Conservation (phyloP, 768 basidiomycete genomes). For the Coprinopsis cinerea region DNA sequence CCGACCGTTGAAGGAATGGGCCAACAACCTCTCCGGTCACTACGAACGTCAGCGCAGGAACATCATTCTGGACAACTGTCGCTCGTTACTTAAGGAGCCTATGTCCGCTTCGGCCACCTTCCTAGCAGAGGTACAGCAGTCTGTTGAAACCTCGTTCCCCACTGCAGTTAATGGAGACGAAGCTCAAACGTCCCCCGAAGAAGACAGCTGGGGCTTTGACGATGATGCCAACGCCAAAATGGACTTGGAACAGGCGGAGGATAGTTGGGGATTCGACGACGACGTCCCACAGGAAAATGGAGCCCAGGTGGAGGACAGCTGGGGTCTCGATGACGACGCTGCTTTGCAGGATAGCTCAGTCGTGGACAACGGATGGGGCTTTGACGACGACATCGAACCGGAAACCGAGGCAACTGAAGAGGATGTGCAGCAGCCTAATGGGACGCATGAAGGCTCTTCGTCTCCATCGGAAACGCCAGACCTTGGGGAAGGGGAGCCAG, state of each 20-base stretch:
- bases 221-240: slow-evolving; percentile 6
- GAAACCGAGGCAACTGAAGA: slow-evolving; percentile 6
- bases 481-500: slow-evolving; percentile 23
- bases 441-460: background rate
- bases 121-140: slow-evolving; percentile 31
- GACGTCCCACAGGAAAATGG: slow-evolving; percentile 16
- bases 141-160: slow-evolving; percentile 23
- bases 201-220: too few relatives aligned
- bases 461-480: slow-evolving; percentile 9
- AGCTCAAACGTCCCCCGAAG: too few relatives aligned
- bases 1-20: slow-evolving; percentile 61
- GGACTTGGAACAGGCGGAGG: slow-evolving; percentile 25
- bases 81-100: slow-evolving; percentile 45
- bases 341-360: slow-evolving; percentile 24
- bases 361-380: slow-evolving; percentile 44
- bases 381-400: slow-evolving; percentile 35
- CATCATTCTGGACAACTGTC: slow-evolving; percentile 56
- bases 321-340: slow-evolving; percentile 18
- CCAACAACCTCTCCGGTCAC: slow-evolving; percentile 57
- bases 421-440: too few relatives aligned
- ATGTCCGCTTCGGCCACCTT: slow-evolving; percentile 36
- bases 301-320: background rate
- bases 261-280: slow-evolving; percentile 50
- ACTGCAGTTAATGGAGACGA: slow-evolving; percentile 19
- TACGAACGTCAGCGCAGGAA: slow-evolving; percentile 75